Percentiles rank a stretch among this genome's conserved stretches.
Conservation (phyloP, 192 early-diverging fungal genomes). For the Backusella luteola region DNA sequence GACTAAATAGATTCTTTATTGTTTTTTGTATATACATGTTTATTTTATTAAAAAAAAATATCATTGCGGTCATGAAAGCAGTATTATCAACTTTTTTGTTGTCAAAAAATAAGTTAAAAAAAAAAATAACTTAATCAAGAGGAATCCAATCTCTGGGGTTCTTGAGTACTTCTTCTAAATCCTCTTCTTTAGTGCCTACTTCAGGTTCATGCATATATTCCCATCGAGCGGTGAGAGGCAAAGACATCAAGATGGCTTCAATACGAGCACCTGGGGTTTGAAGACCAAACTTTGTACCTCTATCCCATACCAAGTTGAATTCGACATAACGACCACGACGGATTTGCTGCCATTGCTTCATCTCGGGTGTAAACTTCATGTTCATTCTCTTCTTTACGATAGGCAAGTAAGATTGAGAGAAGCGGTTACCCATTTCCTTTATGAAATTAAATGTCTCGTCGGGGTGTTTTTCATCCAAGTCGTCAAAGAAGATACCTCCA, state of each 20-base stretch:
- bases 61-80: background rate
- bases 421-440: conserved; percentile 74
- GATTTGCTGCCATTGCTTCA: conserved; percentile 93
- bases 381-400: conserved; percentile 80
- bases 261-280: conserved; percentile 94
- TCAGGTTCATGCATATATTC: conserved; percentile 83
- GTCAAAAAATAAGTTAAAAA: background rate
- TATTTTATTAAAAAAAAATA: background rate
- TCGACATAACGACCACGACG: conserved; percentile 96
- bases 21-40: background rate
- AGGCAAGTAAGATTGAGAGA: conserved; percentile 86
- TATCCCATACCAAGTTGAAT: conserved; percentile 96
- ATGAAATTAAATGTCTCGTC: conserved; percentile 87
- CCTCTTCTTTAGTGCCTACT: conserved; percentile 67
- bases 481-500: conserved; percentile 99
- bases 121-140: conserved; percentile 20
- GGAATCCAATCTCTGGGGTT: conserved; percentile 78
- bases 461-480: conserved; percentile 70
- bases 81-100: conserved; percentile 2
- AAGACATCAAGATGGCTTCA: conserved; percentile 91
- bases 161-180: conserved; percentile 77
- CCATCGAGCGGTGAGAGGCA: conserved; percentile 95
- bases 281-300: conserved; percentile 98
- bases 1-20: background rate
- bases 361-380: conserved; percentile 69